Percentiles rank a stretch among this genome's conserved stretches.
phyloP scores from a whole-genome alignment of 805 yeast genomes.

The Yamadazyma akitaensis region DNA sequence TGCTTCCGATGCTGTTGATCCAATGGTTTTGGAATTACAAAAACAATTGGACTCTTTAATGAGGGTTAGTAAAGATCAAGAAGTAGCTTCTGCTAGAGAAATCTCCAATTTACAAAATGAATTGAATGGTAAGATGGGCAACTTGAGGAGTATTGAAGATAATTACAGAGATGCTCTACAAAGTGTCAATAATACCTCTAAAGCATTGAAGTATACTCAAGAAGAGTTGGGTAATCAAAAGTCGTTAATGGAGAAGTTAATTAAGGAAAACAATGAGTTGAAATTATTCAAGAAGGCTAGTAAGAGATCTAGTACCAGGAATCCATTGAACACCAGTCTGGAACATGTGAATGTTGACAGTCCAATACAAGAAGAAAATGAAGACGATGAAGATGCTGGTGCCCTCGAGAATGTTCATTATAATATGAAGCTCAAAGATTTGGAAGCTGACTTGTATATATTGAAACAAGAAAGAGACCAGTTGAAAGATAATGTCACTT shows the following conservation, averaged over 20 bases:
- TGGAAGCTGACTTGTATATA: conserved; percentile 80
- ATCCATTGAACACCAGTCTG: conserved; percentile 20
- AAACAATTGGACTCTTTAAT: conserved; percentile 56
- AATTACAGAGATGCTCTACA: conserved; percentile 70
- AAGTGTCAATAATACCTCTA: conserved; percentile 69
- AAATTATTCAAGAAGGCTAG: conserved; percentile 48
- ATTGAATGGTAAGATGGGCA: conserved; percentile 24
- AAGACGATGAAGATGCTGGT: conserved; percentile 24
- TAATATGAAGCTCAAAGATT: conserved; percentile 72
- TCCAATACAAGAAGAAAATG: conserved; percentile 20
- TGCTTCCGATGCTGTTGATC: conserved; percentile 9
- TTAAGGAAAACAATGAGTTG: conserved; percentile 67
- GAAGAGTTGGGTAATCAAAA: conserved; percentile 64
- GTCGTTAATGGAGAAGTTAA: conserved; percentile 51
- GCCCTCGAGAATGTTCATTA: conserved; percentile 51
- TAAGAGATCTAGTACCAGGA: conserved; percentile 30
- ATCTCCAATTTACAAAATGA: conserved; percentile 29
- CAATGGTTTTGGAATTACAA: conserved; percentile 44
- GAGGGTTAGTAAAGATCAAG: conserved; percentile 42
- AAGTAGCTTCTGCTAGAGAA: conserved; percentile 34
- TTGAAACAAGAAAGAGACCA: conserved; percentile 82
- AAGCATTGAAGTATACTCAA: conserved; percentile 71
- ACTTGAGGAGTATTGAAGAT: conserved; percentile 47
- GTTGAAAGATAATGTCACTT: conserved; percentile 56
- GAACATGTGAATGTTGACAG: conserved; percentile 18